Evolutionary conservation across 768 basidiomycete genomes (phyloP), one percentile per base, ranked within the genome.

Genomic region (Ephemerocybe angulata): DNA sequence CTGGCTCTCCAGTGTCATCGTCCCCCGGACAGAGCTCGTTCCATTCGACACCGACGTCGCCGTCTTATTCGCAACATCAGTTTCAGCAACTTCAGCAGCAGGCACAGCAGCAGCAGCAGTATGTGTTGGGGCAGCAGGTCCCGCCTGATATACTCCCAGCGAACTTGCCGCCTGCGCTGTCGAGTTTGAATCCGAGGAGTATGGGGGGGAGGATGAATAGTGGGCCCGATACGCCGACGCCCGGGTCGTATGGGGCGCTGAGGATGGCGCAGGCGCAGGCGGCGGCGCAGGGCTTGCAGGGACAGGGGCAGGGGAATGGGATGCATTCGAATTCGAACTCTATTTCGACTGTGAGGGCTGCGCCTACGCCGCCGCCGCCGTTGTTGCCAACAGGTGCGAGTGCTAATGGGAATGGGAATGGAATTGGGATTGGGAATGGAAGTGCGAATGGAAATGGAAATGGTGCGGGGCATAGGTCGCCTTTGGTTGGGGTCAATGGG

Each of bases 241-340:
- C 77, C 31, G 58, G 65, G 0, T 67, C 66, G 37, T 70, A 70
- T 41, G 38, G 38, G 38, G n/a, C n/a, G n/a, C n/a, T n/a, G n/a
- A n/a, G n/a, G 15, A 41, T 19, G 38, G 38, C 60, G 38, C 38
- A 41, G 7, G 38, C 38, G 38, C 15, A 41, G 15, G 38, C 15
- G 38, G 15, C 38, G 10, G 38, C 7, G 38, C n/a, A 13, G 38
- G 5, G 17, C 17, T 41, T 19, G 7, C 15, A 19, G 38, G 15
- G 21, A 19, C 38, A 35, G 17, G n/a, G n/a, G n/a, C n/a, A n/a
- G n/a, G n/a, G n/a, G n/a, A n/a, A n/a, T n/a, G n/a, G n/a, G n/a
- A n/a, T n/a, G n/a, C 58, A 80, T 53, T 61, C 72, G 28, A 81
- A 83, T 60, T 72, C 78, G 17, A 72, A 75, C 37, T 82, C 81